phyloP scores from a whole-genome alignment of 805 yeast genomes.

The Starmerella floris region DNA sequence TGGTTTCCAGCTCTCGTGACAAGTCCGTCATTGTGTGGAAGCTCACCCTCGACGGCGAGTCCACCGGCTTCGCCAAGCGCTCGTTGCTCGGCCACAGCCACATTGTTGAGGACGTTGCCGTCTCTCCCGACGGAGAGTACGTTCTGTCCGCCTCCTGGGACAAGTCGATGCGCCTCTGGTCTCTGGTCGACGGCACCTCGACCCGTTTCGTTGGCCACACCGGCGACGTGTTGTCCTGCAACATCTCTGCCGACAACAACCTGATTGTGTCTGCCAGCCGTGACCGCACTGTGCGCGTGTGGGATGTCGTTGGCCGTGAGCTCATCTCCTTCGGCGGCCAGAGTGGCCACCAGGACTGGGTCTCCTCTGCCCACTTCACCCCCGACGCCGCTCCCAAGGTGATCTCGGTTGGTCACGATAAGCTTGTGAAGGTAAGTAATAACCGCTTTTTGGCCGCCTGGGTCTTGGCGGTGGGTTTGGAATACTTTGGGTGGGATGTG shows the following conservation, averaged over 20 bases:
- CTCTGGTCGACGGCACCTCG: slow-evolving; percentile 83
- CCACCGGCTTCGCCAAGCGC: slow-evolving; percentile 96
- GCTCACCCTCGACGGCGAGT: slow-evolving; percentile 88
- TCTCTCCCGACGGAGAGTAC: slow-evolving; percentile 94
- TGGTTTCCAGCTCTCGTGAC: slow-evolving; percentile 97
- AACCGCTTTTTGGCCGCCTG: neutral
- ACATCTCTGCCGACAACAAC: slow-evolving; percentile 91
- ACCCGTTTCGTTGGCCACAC: slow-evolving; percentile 96
- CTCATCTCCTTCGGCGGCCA: slow-evolving; percentile 59
- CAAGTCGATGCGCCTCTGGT: slow-evolving; percentile 98
- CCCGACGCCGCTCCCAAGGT: slow-evolving; percentile 48
- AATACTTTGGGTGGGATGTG: slow-evolving; percentile 35
- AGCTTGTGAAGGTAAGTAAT: slow-evolving; percentile 91
- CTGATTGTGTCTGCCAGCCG: slow-evolving; percentile 98
- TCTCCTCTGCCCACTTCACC: slow-evolving; percentile 92
- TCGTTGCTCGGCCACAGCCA: slow-evolving; percentile 98
- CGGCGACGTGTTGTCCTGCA: slow-evolving; percentile 92
- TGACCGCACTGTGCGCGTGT: slow-evolving; percentile 96
- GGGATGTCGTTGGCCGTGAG: slow-evolving; percentile 98
- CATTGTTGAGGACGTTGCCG: slow-evolving; percentile 95
- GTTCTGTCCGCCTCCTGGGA: slow-evolving; percentile 99
- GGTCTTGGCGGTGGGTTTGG: neutral
- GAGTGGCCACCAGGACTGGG: slow-evolving; percentile 97
- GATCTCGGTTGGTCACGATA: slow-evolving; percentile 98
- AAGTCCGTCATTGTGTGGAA: slow-evolving; percentile 97